Evolutionary conservation across 441 rosid species (phyloP).

Genomic region (Eutrema salsugineum): DNA sequence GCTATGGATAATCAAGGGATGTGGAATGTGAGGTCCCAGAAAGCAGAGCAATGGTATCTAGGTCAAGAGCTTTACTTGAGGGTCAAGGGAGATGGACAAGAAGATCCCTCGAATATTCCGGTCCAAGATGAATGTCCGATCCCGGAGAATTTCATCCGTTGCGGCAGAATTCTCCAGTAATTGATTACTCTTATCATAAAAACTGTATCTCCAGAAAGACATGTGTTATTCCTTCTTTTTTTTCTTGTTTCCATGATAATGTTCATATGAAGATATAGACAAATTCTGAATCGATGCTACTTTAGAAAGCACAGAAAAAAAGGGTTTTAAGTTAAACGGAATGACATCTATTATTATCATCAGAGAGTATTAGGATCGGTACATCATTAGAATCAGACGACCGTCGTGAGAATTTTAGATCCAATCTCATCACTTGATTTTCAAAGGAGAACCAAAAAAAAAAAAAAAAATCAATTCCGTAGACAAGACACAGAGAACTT

Average conservation of each 20-base stretch:
- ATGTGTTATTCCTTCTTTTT: neutral
- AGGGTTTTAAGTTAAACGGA: neutral
- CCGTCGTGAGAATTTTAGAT: constrained; percentile 21
- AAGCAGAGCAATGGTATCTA: constrained; percentile 40
- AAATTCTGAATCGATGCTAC: neutral
- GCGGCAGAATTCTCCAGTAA: constrained; percentile 34
- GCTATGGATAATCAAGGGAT: constrained; percentile 54
- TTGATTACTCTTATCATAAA: neutral
- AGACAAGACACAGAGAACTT: neutral
- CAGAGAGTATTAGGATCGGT: constrained; percentile 10
- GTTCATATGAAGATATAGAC: neutral
- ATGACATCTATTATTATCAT: neutral
- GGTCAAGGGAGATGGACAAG: constrained; percentile 56
- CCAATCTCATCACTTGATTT: constrained; percentile 18
- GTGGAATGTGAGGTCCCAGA: constrained; percentile 66
- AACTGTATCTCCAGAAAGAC: neutral
- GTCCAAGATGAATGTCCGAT: constrained; percentile 48
- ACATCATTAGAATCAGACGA: constrained; percentile 22
- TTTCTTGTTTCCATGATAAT: no score
- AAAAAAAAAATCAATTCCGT: neutral
- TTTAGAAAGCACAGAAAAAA: no score
- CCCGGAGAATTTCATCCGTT: constrained; percentile 50
- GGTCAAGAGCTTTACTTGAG: constrained; percentile 58
- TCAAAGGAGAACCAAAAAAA: no score
- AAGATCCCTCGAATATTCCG: constrained; percentile 43